phyloP scores from a whole-genome alignment of 148 eudicot genomes.

The Fagopyrum homotropicum region DNA sequence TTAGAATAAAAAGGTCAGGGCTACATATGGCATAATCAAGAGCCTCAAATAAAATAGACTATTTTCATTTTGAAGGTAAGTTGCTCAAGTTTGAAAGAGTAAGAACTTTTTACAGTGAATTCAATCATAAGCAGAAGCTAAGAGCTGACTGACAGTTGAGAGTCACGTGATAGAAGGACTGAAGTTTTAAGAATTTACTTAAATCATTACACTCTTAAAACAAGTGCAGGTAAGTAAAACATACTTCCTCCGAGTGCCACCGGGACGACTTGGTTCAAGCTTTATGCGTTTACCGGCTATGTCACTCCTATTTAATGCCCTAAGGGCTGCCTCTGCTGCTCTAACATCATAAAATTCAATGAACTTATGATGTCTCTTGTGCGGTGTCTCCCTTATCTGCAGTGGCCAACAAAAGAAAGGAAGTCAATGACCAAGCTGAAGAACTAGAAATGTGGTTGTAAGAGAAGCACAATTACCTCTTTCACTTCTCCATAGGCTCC shows the following conservation, averaged over 20 bases:
- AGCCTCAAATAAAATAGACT: not conserved
- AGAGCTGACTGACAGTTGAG: not conserved
- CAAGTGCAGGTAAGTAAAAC: slow-evolving; percentile 14
- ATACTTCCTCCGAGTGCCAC: slow-evolving; percentile 86
- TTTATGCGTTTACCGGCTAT: slow-evolving; percentile 97
- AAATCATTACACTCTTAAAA: not conserved
- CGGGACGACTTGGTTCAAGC: slow-evolving; percentile 95
- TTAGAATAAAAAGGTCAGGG: not conserved
- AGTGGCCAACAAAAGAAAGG: slow-evolving; percentile 1
- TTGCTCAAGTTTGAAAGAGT: not conserved
- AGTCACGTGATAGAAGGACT: not conserved
- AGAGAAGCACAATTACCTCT: slow-evolving; percentile 50
- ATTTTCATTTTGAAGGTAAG: not conserved
- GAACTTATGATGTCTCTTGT: slow-evolving; percentile 87
- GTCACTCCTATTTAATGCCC: slow-evolving; percentile 83
- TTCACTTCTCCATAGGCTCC: slow-evolving; percentile 91
- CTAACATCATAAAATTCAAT: slow-evolving; percentile 91
- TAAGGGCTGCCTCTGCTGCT: slow-evolving; percentile 92
- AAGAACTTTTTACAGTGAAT: not conserved
- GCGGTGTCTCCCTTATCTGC: slow-evolving; percentile 96
- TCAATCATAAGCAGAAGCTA: not conserved
- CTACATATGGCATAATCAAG: not conserved
- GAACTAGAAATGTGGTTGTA: not conserved
- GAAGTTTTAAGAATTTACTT: not conserved
- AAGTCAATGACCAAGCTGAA: slow-evolving; percentile 2